Conservation (phyloP, 2,329 filamentous ascomycete species). For the Thielaviopsis cerberus region DNA sequence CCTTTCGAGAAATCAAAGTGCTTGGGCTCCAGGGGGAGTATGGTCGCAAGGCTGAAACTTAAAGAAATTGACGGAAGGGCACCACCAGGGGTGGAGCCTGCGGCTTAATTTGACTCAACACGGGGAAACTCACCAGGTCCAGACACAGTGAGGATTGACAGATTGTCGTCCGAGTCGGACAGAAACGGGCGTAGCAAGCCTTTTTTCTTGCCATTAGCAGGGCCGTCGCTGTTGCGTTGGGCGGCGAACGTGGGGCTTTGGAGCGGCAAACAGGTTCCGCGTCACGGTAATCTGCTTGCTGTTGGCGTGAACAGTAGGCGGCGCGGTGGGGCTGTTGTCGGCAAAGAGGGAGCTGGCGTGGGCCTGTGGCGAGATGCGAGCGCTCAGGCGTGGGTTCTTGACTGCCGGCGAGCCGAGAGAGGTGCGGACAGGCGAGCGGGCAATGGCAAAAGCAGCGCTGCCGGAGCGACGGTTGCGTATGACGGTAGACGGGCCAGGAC, state of each 20-base stretch:
- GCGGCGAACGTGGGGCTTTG: constrained; percentile 13
- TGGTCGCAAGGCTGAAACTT: too few relatives aligned
- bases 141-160: too few relatives aligned
- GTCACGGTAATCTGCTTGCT: constrained; percentile 23
- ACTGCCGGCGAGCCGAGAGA: constrained; percentile 41
- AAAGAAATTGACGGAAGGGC: too few relatives aligned
- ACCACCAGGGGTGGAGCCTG: too few relatives aligned
- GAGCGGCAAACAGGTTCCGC: constrained; percentile 34
- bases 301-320: not conserved
- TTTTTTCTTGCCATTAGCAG: not conserved
- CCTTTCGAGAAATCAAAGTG: too few relatives aligned
- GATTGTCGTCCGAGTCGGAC: constrained; percentile 15
- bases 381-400: constrained; percentile 35
- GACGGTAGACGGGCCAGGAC: constrained; percentile 34
- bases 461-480: constrained; percentile 32
- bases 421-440: constrained; percentile 45
- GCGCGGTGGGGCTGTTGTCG: not conserved
- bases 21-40: too few relatives aligned
- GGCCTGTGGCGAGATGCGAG: constrained; percentile 27
- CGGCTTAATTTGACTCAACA: too few relatives aligned
- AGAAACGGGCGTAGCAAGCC: not conserved
- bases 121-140: too few relatives aligned
- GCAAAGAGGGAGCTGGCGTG: not conserved
- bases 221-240: constrained; percentile 6
- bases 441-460: constrained; percentile 29